Base-by-base conservation (phyloP, 331 rosid genomes). In the Arachis monticola region DNA sequence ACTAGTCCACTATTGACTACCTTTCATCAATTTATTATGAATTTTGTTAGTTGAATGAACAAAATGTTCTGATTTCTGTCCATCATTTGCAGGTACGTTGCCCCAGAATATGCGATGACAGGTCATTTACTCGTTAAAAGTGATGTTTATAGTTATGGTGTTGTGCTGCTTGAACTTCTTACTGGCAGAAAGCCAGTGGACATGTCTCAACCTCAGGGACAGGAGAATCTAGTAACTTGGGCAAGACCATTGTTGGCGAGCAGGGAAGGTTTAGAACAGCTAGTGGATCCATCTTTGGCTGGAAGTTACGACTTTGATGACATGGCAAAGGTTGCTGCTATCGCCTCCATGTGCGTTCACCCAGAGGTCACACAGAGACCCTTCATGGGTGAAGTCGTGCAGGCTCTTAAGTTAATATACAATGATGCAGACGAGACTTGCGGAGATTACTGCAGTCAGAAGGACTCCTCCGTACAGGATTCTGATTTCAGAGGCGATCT, bases 31-130 rank as follows among this genome's bases (percentile, higher is more conserved):
- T 53, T 46, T 12, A 50, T 46, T 12, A 50, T 41, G 17, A 52
- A 10, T 57, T 47, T 27, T 10, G 14, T 10, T 63, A 47, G 5
- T 67, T 66, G 59, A 59, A 56, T 60, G 40, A 7, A 45, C 55
- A 32, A 46, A 65, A 30, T 52, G 22, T 55, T 76, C 45, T 62
- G 50, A 72, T 66, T 8, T 78, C 45, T 42, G 22, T 70, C 70
- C 57, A 62, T 35, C 40, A 63, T 83, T 86, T 64, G 69, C 90
- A 91, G 97, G 85, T 93, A 93, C 7, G 97, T 93, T 59, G 98
- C 98, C 64, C 98, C 97, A 61, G 98, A 93, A 82, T 93, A 93
- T 86, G 98, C 98, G 35, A 93, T 93, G 98, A 93, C 98, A 2
- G 98, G 98, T n/a, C 98, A 93, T 81, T 87, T 93, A 61, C 98